Percentiles rank a stretch among this genome's conserved stretches.
phyloP scores from a whole-genome alignment of 2,329 filamentous ascomycete genomes.

The Geoglossum cookeanum region DNA sequence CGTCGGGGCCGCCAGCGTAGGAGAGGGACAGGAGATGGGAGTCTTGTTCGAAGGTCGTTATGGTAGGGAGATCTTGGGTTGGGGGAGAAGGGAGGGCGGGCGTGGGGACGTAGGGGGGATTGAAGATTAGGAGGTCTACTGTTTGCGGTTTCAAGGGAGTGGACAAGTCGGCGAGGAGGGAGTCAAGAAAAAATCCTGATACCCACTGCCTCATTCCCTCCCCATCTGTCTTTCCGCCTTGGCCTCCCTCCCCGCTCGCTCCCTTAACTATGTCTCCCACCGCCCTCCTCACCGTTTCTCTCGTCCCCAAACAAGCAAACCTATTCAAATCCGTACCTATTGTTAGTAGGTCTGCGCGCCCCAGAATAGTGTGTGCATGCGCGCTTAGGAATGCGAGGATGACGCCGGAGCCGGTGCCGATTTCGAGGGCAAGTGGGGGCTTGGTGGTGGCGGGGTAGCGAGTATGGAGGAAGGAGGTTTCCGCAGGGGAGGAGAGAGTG shows the following conservation, averaged over 20 bases:
- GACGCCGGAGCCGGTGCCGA: constrained; percentile 82
- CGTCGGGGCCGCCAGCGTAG: constrained; percentile 74
- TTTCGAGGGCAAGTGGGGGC: constrained; percentile 50
- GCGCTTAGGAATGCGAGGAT: constrained; percentile 77
- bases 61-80: not conserved
- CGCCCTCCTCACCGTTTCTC: constrained; percentile 42
- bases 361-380: constrained; percentile 54
- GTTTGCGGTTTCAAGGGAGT: constrained; percentile 35
- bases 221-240: no score
- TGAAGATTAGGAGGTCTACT: constrained; percentile 83
- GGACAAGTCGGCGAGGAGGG: constrained; percentile 46
- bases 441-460: constrained; percentile 31
- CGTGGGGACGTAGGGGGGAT: constrained; percentile 91
- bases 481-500: constrained; percentile 55
- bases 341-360: constrained; percentile 47
- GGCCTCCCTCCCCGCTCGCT: no score
- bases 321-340: constrained; percentile 70
- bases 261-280: constrained; percentile 16
- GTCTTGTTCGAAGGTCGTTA: constrained; percentile 48
- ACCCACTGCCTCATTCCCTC: not conserved
- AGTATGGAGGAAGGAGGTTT: constrained; percentile 46
- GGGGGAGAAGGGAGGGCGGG: constrained; percentile 44
- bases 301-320: constrained; percentile 62
- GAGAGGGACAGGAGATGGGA: constrained; percentile 68
- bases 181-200: not conserved